Percentiles rank a stretch among this genome's conserved stretches.
Evolutionary conservation across 345 rosid species (phyloP).

Genomic region (Jatropha curcas): DNA sequence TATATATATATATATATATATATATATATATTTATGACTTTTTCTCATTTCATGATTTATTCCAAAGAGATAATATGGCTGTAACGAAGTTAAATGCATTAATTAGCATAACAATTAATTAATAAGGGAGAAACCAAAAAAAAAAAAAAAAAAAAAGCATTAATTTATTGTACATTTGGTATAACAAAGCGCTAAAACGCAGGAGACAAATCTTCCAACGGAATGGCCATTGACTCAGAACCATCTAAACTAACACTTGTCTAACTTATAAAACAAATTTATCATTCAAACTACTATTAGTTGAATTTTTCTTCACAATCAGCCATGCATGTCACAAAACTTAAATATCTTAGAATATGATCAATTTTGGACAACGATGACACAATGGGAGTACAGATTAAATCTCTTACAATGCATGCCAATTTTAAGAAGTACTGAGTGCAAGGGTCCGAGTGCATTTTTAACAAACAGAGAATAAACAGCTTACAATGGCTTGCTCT

Average conservation of each 20-base stretch:
- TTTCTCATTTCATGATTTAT: background rate
- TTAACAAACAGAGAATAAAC: background rate
- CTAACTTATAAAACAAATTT: too few relatives aligned
- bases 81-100: background rate
- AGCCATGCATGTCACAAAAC: background rate
- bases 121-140: too few relatives aligned
- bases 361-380: constrained; percentile 4
- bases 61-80: background rate
- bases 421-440: background rate
- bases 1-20: too few relatives aligned
- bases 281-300: background rate
- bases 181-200: background rate
- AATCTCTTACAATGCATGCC: background rate
- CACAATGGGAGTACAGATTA: background rate
- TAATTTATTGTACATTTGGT: background rate
- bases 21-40: too few relatives aligned
- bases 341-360: background rate
- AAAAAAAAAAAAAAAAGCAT: background rate
- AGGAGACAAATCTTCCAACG: background rate
- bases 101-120: too few relatives aligned
- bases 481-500: background rate
- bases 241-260: background rate
- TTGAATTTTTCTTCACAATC: constrained; percentile 1
- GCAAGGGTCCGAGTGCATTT: background rate
- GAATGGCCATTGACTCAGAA: background rate